These are phyloP conservation scores for Coffea canephora DNA, from an alignment of 257 asterid species.

Conservation along the genomic window DNA sequence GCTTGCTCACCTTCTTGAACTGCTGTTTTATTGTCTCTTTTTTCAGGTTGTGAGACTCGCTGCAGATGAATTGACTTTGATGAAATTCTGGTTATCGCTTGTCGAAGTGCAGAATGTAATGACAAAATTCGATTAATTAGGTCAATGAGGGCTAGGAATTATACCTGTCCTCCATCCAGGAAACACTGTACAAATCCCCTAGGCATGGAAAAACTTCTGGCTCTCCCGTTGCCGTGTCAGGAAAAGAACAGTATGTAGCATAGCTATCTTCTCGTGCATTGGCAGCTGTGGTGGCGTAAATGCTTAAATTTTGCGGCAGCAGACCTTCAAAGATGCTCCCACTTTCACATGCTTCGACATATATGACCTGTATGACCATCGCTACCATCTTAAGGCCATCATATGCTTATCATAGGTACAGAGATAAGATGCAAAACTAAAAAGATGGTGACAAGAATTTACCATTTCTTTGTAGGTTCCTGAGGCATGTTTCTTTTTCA, in stretches of 20 bases:
- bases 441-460: background rate
- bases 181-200: constrained; percentile 88
- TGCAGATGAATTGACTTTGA: constrained; percentile 14
- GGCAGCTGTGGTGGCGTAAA: constrained; percentile 85
- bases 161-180: constrained; percentile 99
- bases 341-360: constrained; percentile 91
- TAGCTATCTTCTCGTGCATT: constrained; percentile 84
- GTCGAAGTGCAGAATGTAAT: background rate
- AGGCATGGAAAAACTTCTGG: constrained; percentile 68
- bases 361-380: constrained; percentile 51
- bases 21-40: constrained; percentile 70
- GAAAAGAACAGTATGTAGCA: constrained; percentile 69
- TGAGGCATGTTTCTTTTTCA: constrained; percentile 64
- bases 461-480: constrained; percentile 88
- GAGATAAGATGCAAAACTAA: background rate
- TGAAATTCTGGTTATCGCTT: too few species aligned
- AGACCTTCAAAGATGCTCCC: constrained; percentile 90
- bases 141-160: background rate
- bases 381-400: background rate
- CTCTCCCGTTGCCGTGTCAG: constrained; percentile 64
- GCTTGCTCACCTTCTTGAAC: constrained; percentile 48
- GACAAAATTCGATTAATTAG: background rate
- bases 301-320: constrained; percentile 64
- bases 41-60: constrained; percentile 81
- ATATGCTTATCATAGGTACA: background rate